Evolutionary conservation across 176 grass and related monocot genomes (phyloP).

Genomic region (Oryza rufipogon): DNA sequence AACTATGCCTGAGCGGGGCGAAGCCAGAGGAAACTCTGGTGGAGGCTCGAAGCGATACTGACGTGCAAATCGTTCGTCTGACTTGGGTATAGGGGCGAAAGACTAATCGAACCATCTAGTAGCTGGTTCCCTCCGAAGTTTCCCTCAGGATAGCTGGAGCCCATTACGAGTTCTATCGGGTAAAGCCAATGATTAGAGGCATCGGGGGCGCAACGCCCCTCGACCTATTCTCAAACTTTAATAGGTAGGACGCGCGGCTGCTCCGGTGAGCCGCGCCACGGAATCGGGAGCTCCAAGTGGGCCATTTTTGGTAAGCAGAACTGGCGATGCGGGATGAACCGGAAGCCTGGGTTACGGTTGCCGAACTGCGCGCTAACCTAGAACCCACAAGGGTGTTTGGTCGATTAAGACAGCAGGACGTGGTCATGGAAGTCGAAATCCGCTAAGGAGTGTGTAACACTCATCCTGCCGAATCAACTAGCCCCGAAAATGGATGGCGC

Average conservation of each 20-base stretch:
- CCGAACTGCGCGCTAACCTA: too few relatives aligned
- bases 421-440: too few relatives aligned
- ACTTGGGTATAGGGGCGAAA: conserved; percentile 73
- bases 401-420: too few relatives aligned
- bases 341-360: conserved; percentile 9
- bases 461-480: conserved; percentile 87
- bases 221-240: too few relatives aligned
- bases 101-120: conserved; percentile 86
- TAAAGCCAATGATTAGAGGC: not conserved
- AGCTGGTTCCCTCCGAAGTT: conserved; percentile 78
- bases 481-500: conserved; percentile 72
- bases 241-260: too few relatives aligned
- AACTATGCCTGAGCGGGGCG: conserved; percentile 75
- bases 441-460: too few relatives aligned
- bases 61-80: conserved; percentile 65
- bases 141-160: conserved; percentile 74
- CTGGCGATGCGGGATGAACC: conserved; percentile 54
- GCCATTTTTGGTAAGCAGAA: conserved; percentile 64
- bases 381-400: too few relatives aligned
- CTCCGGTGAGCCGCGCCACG: conserved; percentile 16
- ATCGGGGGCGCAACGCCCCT: conserved; percentile 1
- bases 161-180: conserved; percentile 55
- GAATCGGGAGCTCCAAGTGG: conserved; percentile 56
- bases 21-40: conserved; percentile 47
- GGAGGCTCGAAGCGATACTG: conserved; percentile 64